Evolutionary conservation across 2,329 filamentous ascomycete species (phyloP).

Genomic region (Fusarium sp.): DNA sequence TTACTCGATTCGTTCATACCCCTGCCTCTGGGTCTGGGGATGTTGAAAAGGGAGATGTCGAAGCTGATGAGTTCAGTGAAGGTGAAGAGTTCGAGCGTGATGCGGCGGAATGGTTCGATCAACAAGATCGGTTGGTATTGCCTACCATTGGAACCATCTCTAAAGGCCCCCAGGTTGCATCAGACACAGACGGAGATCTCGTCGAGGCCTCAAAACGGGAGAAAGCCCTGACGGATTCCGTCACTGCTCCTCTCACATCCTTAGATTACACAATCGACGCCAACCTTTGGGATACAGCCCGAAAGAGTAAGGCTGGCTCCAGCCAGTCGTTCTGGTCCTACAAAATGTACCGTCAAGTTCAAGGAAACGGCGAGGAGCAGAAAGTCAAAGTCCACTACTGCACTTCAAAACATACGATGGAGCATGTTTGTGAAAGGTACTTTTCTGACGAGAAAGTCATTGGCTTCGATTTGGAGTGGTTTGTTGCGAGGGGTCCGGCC

Average conservation of each 20-base stretch:
- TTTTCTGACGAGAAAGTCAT: conserved; percentile 77
- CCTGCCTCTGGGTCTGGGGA: neutral
- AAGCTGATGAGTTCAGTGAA: conserved; percentile 32
- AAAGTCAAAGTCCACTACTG: conserved; percentile 82
- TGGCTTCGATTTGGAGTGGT: conserved; percentile 95
- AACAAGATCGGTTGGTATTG: conserved; percentile 30
- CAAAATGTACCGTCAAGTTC: conserved; percentile 68
- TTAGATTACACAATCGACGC: conserved; percentile 46
- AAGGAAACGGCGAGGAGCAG: conserved; percentile 53
- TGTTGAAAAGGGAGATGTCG: neutral
- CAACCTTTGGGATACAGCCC: conserved; percentile 54
- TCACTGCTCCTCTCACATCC: conserved; percentile 41
- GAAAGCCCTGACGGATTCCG: neutral
- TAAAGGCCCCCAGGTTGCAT: conserved; percentile 2
- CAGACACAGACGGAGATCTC: conserved; percentile 1
- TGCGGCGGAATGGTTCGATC: conserved; percentile 40
- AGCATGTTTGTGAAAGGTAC: conserved; percentile 69
- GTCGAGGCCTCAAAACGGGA: conserved; percentile 7
- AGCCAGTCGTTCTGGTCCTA: conserved; percentile 74
- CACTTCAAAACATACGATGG: conserved; percentile 71
- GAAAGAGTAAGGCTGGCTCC: conserved; percentile 55
- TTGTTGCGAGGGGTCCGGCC: conserved; percentile 57
- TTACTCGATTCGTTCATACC: conserved; percentile 42
- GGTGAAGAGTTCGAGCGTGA: conserved; percentile 41
- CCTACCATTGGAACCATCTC: neutral